phyloP scores from a whole-genome alignment of 345 rosid species.

The Murraya koenigii region DNA sequence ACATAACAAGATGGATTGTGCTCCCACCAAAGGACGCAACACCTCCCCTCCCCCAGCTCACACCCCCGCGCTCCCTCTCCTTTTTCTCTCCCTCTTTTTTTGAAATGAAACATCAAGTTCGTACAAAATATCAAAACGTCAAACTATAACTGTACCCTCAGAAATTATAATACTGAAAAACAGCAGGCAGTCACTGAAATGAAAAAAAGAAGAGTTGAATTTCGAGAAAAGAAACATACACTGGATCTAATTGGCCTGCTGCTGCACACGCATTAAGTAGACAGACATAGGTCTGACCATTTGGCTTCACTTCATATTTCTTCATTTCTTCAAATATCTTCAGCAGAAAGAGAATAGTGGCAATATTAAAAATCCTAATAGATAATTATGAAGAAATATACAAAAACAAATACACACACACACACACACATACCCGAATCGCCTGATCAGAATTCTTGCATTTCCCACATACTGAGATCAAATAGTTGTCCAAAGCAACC shows the following conservation, averaged over 20 bases:
- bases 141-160: too few species aligned
- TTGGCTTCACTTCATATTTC: constrained; percentile 84
- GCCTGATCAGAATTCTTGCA: constrained; percentile 77
- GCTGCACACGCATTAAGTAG: constrained; percentile 90
- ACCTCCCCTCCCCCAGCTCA: too few species aligned
- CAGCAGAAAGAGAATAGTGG: constrained; percentile 11
- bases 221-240: constrained; percentile 56
- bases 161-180: too few species aligned
- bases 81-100: too few species aligned
- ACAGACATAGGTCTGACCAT: constrained; percentile 80
- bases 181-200: too few species aligned
- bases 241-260: constrained; percentile 78
- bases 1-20: too few species aligned
- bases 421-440: constrained; percentile 41
- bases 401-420: background rate
- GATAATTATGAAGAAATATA: background rate
- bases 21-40: too few species aligned
- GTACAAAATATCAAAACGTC: too few species aligned
- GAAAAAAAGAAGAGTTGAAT: too few species aligned
- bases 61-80: too few species aligned
- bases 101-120: too few species aligned
- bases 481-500: constrained; percentile 77
- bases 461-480: constrained; percentile 88
- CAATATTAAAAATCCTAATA: background rate
- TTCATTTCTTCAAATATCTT: constrained; percentile 95